These are phyloP conservation scores for Leishmania lainsoni DNA, from an alignment of 208 protist species.

Conservation along the genomic window DNA sequence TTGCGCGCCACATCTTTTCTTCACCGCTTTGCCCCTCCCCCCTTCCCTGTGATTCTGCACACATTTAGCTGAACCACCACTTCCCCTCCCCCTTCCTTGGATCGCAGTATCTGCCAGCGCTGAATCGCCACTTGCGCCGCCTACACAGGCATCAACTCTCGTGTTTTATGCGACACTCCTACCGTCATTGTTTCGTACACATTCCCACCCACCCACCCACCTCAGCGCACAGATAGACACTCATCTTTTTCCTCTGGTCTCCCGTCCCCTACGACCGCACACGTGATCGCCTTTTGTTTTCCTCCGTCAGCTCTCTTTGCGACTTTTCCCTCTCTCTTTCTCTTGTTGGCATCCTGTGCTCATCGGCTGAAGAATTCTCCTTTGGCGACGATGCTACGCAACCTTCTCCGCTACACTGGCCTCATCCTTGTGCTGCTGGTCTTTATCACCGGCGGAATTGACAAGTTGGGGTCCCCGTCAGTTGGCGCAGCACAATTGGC, in stretches of 20 bases:
- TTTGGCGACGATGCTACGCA: slow-evolving; percentile 35
- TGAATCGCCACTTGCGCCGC: neutral
- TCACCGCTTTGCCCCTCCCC: neutral
- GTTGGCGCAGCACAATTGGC: slow-evolving; percentile 47
- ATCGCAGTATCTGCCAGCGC: neutral
- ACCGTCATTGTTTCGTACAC: neutral
- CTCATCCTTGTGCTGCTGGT: slow-evolving; percentile 55
- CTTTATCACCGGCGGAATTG: slow-evolving; percentile 61
- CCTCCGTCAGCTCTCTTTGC: neutral
- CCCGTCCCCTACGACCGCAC: neutral
- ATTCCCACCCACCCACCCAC: neutral
- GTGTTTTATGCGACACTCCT: neutral
- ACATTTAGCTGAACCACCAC: neutral
- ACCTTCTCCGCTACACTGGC: slow-evolving; percentile 62
- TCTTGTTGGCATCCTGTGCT: neutral
- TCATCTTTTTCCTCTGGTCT: slow-evolving; percentile 4
- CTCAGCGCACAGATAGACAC: neutral
- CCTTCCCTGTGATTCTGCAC: neutral
- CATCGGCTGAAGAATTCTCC: neutral
- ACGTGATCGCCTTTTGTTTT: slow-evolving; percentile 1
- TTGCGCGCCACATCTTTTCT: neutral
- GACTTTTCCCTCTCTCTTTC: neutral
- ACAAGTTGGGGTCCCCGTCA: slow-evolving; percentile 52
- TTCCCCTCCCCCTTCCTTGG: neutral
- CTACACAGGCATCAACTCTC: neutral